Conservation (phyloP, 352 stramenopile genomes). For the Phytophthora hibernalis region DNA sequence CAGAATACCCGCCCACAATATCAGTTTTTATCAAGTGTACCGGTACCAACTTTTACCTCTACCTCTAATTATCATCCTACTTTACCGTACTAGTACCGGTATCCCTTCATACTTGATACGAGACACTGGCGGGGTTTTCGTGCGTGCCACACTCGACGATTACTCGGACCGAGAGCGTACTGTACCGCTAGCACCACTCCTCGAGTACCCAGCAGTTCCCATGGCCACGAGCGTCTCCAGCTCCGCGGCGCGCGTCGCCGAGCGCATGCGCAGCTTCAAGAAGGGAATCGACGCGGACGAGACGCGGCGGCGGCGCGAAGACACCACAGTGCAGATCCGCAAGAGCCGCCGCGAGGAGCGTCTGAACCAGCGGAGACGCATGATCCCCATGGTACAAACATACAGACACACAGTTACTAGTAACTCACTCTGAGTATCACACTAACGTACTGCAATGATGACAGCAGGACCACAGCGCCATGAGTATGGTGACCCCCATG, state of each 20-base stretch:
- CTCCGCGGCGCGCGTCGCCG: slow-evolving; percentile 39
- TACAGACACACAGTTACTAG: background rate
- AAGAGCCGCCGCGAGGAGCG: slow-evolving; percentile 88
- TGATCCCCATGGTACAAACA: slow-evolving; percentile 49
- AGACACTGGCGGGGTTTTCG: slow-evolving; percentile 4
- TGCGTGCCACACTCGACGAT: slow-evolving; percentile 13
- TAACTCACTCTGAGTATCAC: no score
- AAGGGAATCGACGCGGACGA: slow-evolving; percentile 88
- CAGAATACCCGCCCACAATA: no score
- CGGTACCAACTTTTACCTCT: no score
- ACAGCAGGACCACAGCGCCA: slow-evolving; percentile 13
- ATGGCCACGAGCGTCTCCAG: slow-evolving; percentile 41
- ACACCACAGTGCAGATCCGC: slow-evolving; percentile 88
- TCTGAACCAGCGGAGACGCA: slow-evolving; percentile 85
- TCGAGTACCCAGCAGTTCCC: background rate
- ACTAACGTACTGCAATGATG: background rate
- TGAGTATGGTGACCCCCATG: slow-evolving; percentile 5
- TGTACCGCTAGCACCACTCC: background rate
- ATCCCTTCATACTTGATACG: slow-evolving; percentile 5
- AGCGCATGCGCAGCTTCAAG: slow-evolving; percentile 89
- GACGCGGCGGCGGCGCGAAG: slow-evolving; percentile 76
- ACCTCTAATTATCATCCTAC: no score
- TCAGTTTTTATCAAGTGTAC: no score
- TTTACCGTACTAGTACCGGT: no score
- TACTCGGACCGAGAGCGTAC: slow-evolving; percentile 10